Base-by-base conservation (phyloP, 345 rosid genomes). In the Euclidium syriacum region DNA sequence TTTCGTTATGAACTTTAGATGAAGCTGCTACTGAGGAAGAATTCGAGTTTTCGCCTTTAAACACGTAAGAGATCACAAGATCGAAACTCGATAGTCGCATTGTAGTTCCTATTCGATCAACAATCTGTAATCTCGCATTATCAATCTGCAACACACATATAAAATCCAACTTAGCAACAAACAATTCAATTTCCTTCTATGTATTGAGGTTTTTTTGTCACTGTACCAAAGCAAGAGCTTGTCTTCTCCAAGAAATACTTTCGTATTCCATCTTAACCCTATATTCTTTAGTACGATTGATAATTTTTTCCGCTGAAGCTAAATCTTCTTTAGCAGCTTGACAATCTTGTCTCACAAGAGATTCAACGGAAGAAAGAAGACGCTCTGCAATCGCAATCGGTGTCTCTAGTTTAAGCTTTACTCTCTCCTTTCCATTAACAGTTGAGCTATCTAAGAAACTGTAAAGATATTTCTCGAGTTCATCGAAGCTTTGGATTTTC, bases 401-500 rank as follows among this genome's bases (percentile, higher is more conserved):
- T 24, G 96, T 94, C 83, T 83, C 96, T 61, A 94, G 88, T 79
- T 90, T 94, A 73, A 94, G 97, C 79, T 72, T 84, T 74, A 85
- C 80, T 75, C 99, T 84, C 68, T 94, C 96, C 87, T 76, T 79
- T 36, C 97, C 97, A 3, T 52, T 71, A 43, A 70, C 70, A 24
- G 96, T 79, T 69, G 98, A 80, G 65, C 90, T 85, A 76, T 92
- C 98, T 68, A 92, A 60, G 71, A 92, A 87, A 64, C 88, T 82
- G 65, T 87, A 81, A 53, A 92, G 56, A 77, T 81, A 92, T 51
- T 74, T 75, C 58, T 92, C 91, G 18, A 89, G 78, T 70, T 82
- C 79, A 18, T 71, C 50, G 74, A 92, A 89, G 73, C 85, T 79
- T 58, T 71, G 65, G 30, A 49, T 67, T 77, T 58, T 81, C 87